Evolutionary conservation across 2,329 filamentous ascomycete genomes (phyloP).

Genomic region (Verticillium dahliae): DNA sequence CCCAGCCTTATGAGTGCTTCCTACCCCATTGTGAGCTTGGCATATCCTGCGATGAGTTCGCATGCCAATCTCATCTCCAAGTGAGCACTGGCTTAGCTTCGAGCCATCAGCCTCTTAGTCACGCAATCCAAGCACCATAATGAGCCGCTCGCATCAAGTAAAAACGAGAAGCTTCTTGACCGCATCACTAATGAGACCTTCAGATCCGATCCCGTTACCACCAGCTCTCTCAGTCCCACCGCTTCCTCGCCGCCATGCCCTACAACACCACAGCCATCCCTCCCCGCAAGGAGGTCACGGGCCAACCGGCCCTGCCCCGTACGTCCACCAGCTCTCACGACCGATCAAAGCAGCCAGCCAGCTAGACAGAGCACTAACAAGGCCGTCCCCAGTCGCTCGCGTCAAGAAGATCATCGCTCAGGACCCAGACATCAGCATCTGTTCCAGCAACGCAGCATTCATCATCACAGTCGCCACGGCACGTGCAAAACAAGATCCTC

Average conservation of each 20-base stretch:
- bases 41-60: no score
- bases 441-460: slow-evolving; percentile 91
- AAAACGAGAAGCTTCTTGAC: background rate
- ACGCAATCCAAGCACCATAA: no score
- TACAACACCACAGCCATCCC: slow-evolving; percentile 84
- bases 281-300: slow-evolving; percentile 74
- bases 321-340: slow-evolving; percentile 27
- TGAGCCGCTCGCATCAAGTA: no score
- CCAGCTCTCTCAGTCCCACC: background rate
- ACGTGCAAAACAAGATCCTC: slow-evolving; percentile 16
- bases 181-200: background rate
- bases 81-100: no score
- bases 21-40: no score
- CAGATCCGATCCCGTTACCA: background rate
- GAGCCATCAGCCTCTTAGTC: no score
- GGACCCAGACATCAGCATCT: slow-evolving; percentile 78
- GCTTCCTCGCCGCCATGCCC: slow-evolving; percentile 53
- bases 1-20: no score
- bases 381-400: slow-evolving; percentile 62
- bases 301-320: slow-evolving; percentile 81
- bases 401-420: slow-evolving; percentile 93
- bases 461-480: slow-evolving; percentile 87
- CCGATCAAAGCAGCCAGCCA: background rate
- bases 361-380: background rate
- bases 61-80: no score